These are phyloP conservation scores for Penicillium sp. DNA, from an alignment of 2,329 filamentous ascomycete species.

Conservation along the genomic window DNA sequence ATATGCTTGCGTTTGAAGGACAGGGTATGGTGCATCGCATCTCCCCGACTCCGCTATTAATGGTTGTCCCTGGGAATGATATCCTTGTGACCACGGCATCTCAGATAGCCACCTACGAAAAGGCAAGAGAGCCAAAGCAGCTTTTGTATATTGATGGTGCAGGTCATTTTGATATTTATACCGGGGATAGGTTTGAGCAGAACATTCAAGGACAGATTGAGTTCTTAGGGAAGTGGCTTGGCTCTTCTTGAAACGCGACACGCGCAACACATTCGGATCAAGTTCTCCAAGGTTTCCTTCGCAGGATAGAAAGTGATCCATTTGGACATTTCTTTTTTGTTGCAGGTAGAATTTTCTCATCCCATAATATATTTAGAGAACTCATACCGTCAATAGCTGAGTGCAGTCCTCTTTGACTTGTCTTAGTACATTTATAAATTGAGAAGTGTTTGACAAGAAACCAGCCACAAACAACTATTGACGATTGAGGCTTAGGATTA, in stretches of 20 bases:
- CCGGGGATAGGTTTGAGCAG: constrained; percentile 28
- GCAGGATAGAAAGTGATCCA: background rate
- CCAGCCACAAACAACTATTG: too few relatives aligned
- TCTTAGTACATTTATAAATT: too few relatives aligned
- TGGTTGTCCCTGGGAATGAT: constrained; percentile 8
- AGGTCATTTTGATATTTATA: constrained; percentile 46
- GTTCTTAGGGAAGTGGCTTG: constrained; percentile 28
- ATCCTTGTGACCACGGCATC: constrained; percentile 6
- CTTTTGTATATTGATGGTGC: constrained; percentile 37
- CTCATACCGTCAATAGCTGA: background rate
- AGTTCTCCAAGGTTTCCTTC: background rate
- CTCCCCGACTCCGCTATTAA: constrained; percentile 9
- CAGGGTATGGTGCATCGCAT: constrained; percentile 10
- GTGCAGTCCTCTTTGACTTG: too few relatives aligned
- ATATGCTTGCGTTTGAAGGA: constrained; percentile 8
- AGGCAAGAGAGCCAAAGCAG: constrained; percentile 44
- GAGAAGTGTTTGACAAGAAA: too few relatives aligned
- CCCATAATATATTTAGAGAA: background rate
- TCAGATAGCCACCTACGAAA: constrained; percentile 37
- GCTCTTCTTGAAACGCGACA: constrained; percentile 6
- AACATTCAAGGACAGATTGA: constrained; percentile 36
- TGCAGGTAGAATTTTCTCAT: background rate
- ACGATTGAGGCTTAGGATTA: too few relatives aligned
- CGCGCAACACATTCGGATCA: background rate
- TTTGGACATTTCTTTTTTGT: background rate